Base-by-base conservation (phyloP, 495 filamentous ascomycete species). In the Aspergillus bertholletiae region DNA sequence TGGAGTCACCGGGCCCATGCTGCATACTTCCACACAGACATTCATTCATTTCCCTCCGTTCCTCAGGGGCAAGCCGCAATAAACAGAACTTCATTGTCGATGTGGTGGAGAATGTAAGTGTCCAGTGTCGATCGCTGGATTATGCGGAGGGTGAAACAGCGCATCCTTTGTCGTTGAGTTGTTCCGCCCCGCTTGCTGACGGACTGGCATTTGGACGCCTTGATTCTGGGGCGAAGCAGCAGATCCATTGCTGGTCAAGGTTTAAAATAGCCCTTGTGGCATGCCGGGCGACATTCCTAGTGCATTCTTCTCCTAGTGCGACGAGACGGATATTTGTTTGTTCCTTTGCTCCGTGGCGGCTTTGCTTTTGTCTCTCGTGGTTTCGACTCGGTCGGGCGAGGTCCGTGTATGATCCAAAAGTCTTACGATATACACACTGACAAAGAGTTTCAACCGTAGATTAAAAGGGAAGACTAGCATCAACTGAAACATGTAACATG, bases 1-100 rank as follows among this genome's bases (percentile, higher is more conserved):
- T n/a, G n/a, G n/a, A n/a, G 67, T 68, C 63, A 72, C 47, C 2
- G 71, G 68, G 64, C 61, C 2, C 9, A 32, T 3, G 1, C 2
- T 2, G 30, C 30, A 32, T n/a, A n/a, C n/a, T n/a, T 7, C 7
- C 30, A 32, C 30, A 11, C 3, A 12, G 8, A 7, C 13, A 32
- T 32, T 32, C 13, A 32, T 32, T 12, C 30, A 11, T 32, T 12
- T 11, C 30, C 13, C 13, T 32, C 9, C 13, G 30, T 12, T 32
- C 8, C 30, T 12, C 3, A 32, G 30, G 3, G 7, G 1, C 30
- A 32, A 11, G 30, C 8, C 30, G 13, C 30, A 32, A 32, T 9
- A 32, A 37, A 37, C 15, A 15, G 6, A 37, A 1, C 5, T 15
- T n/a, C 34, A 37, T 37, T 15, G 13, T 2, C 13, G 2, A 37